Conservation (phyloP, 495 filamentous ascomycete species). For the Aspergillus indologenus region DNA sequence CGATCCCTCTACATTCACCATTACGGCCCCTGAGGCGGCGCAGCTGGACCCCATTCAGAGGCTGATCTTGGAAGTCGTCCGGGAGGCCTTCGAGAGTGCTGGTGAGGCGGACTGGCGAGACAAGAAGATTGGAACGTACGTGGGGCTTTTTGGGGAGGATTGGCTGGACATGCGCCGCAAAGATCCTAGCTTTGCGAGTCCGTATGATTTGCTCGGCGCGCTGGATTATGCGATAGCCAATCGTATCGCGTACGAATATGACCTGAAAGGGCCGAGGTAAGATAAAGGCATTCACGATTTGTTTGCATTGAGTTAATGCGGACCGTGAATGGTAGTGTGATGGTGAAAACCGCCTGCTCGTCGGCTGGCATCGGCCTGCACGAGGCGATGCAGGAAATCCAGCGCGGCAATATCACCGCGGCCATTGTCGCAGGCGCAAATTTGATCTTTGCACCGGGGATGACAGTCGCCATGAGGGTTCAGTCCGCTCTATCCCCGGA, state of each 20-base stretch:
- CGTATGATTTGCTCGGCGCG: neutral
- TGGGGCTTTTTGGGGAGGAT: constrained; percentile 38
- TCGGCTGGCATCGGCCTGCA: constrained; percentile 31
- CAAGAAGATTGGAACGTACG: constrained; percentile 39
- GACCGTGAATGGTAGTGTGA: too few relatives aligned
- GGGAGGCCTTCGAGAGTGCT: constrained; percentile 29
- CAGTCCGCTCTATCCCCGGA: constrained; percentile 26
- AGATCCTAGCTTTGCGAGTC: neutral
- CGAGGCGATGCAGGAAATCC: constrained; percentile 31
- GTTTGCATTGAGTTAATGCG: too few relatives aligned
- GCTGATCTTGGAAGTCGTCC: constrained; percentile 27
- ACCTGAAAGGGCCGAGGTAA: constrained; percentile 34
- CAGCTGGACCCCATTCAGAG: constrained; percentile 17
- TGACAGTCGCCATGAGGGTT: constrained; percentile 27
- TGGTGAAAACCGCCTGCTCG: constrained; percentile 39
- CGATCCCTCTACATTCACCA: constrained; percentile 24
- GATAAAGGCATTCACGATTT: too few relatives aligned
- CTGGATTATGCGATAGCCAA: constrained; percentile 18
- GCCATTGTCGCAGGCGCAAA: constrained; percentile 44
- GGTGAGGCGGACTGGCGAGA: constrained; percentile 44
- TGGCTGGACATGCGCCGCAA: constrained; percentile 2
- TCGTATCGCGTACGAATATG: constrained; percentile 34
- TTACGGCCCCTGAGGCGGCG: neutral
- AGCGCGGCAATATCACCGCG: constrained; percentile 31
- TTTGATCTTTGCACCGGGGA: constrained; percentile 37